Base-by-base conservation (phyloP, 2,329 filamentous ascomycete genomes). In the Aspergillus hortae region DNA sequence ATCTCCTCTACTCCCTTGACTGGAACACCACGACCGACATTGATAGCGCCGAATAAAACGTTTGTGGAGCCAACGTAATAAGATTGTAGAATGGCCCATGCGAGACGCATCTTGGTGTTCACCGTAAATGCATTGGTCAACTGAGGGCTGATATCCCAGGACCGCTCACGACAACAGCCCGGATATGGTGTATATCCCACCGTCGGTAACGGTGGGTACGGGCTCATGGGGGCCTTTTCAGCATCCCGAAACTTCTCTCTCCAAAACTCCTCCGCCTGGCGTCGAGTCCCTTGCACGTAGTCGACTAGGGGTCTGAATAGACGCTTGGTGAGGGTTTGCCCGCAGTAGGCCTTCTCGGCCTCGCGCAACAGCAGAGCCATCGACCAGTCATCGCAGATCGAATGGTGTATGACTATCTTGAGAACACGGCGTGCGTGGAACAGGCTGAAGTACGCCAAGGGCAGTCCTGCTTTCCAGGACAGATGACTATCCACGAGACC, bases 361-460 rank as follows among this genome's bases (percentile, higher is more conserved):
- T 61, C 45, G 3, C 46, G 47, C 43, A 59, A 15, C 10, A 61
- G 45, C 9, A 58, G 38, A 15, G 47, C 57, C 25, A 61, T 56
- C 2, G 58, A 61, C 58, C 58, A 61, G 30, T 54, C 44, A 15
- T 61, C 58, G 27, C 57, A 58, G n/a, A 59, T 50, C 2, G 57
- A 49, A 47, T 59, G 58, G 45, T 61, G 58, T 7, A 57, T 48
- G 11, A 40, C 32, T 7, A 57, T 30, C 9, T 10, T 46, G 10
- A 56, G 17, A 1, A 36, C 27, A 25, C 41, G 44, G 23, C 35
- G 21, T 27, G 25, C 25, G 7, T 9, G 25, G 9, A 56, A 41
- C n/a, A 54, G 21, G 40, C 35, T 32, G 12, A 56, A 52, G 10
- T 42, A 52, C 2, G 33, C 55, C 35, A 57, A n/a, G 2, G 53